Conservation (phyloP, 2,329 filamentous ascomycete species). For the Ceratocystis papillata region DNA sequence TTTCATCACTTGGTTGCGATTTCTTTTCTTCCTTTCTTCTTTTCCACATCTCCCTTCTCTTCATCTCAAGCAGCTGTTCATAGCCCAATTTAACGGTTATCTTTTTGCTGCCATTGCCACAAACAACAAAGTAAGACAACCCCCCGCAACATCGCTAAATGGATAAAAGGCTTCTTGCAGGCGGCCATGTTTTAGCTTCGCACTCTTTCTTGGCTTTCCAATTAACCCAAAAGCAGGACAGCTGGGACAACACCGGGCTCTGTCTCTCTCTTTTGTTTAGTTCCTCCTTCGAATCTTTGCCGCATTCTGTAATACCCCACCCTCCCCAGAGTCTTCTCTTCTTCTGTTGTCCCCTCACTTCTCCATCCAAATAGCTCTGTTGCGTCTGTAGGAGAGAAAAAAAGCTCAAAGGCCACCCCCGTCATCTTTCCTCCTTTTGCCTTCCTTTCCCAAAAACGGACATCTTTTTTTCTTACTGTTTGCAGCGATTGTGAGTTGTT, state of each 20-base stretch:
- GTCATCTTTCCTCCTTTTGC: too few species aligned
- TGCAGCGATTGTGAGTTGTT: too few species aligned
- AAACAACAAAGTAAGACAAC: too few species aligned
- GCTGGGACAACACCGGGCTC: background rate
- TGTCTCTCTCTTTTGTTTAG: background rate
- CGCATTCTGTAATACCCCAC: constrained; percentile 1
- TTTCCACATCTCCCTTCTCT: background rate
- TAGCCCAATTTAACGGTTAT: too few species aligned
- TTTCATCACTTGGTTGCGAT: too few species aligned
- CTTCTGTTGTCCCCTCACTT: background rate
- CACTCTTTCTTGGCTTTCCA: background rate
- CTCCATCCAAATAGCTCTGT: background rate
- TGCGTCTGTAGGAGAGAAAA: too few species aligned
- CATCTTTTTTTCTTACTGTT: too few species aligned
- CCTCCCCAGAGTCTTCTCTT: background rate
- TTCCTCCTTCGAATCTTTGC: background rate
- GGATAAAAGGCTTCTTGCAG: background rate
- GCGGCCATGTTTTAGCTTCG: background rate
- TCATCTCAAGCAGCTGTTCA: background rate
- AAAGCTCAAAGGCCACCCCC: too few species aligned
- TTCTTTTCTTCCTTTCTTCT: background rate
- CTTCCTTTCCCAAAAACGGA: too few species aligned
- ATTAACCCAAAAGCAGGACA: background rate
- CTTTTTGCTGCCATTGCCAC: too few species aligned
- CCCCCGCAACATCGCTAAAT: background rate